Conservation (phyloP, 257 asterid species). For the Henckelia pumila region DNA sequence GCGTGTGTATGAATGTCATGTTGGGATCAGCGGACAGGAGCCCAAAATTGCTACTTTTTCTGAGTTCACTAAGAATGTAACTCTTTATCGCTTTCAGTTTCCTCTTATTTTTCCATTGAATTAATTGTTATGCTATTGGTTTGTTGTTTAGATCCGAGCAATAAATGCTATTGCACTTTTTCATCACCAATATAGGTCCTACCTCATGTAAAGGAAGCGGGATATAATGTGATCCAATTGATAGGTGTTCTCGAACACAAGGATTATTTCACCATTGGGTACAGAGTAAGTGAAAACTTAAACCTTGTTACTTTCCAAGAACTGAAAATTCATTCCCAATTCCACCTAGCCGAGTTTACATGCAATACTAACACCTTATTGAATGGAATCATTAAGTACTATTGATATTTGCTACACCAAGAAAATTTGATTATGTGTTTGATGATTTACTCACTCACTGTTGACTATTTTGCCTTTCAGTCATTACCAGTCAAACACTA, state of each 20-base stretch:
- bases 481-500: constrained; percentile 1
- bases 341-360: background rate
- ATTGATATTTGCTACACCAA: constrained; percentile 13
- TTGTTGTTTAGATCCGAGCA: constrained; percentile 21
- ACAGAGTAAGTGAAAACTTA: constrained; percentile 60
- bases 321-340: constrained; percentile 16
- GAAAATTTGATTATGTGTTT: constrained; percentile 9
- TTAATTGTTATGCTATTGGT: constrained; percentile 7
- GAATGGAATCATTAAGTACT: constrained; percentile 4
- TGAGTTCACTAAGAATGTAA: constrained; percentile 68
- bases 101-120: constrained; percentile 9
- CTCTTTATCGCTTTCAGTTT: constrained; percentile 21
- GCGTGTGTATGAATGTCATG: constrained; percentile 94
- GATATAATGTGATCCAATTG: constrained; percentile 88
- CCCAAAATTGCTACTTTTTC: constrained; percentile 65
- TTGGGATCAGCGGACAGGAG: constrained; percentile 85
- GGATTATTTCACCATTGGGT: constrained; percentile 88
- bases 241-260: constrained; percentile 94
- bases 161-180: constrained; percentile 17
- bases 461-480: constrained; percentile 6
- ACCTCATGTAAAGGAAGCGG: constrained; percentile 86
- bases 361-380: constrained; percentile 13
- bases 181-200: constrained; percentile 57
- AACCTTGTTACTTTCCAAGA: constrained; percentile 8
- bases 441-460: constrained; percentile 1